Percentiles rank a stretch among this genome's conserved stretches.
phyloP scores from a whole-genome alignment of 108 stramenopile genomes.

The Skeletonema grethae region DNA sequence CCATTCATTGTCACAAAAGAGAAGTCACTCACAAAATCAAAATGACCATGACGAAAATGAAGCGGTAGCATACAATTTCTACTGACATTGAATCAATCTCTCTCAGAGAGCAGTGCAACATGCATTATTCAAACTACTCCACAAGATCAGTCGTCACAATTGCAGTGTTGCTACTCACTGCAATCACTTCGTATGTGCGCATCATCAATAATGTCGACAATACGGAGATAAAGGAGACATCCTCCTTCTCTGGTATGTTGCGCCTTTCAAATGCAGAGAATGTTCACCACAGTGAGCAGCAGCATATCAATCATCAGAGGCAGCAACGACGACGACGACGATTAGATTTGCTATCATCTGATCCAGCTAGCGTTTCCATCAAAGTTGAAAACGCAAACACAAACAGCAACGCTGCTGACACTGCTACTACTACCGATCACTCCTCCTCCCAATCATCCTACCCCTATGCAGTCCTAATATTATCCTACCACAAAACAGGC shows the following conservation, averaged over 20 bases:
- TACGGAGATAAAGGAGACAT: no score
- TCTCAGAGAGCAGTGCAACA: no score
- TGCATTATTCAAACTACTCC: background rate
- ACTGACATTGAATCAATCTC: no score
- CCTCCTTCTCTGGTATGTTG: no score
- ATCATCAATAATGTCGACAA: no score
- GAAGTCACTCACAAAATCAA: no score
- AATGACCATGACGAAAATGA: no score
- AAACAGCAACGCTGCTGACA: background rate
- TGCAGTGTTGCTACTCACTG: background rate
- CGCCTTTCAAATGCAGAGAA: no score
- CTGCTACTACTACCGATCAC: background rate
- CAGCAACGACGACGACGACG: background rate
- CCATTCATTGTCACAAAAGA: no score
- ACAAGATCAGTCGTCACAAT: background rate
- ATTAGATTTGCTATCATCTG: background rate
- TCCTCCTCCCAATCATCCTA: background rate
- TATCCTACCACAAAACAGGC: conserved; percentile 9
- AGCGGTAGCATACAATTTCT: no score
- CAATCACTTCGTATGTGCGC: background rate
- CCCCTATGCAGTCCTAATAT: background rate
- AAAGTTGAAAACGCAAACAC: background rate
- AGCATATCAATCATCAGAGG: background rate
- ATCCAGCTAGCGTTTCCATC: background rate
- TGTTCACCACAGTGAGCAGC: background rate